Conservation (phyloP, 2,329 filamentous ascomycete genomes). For the Epichloe scottii region DNA sequence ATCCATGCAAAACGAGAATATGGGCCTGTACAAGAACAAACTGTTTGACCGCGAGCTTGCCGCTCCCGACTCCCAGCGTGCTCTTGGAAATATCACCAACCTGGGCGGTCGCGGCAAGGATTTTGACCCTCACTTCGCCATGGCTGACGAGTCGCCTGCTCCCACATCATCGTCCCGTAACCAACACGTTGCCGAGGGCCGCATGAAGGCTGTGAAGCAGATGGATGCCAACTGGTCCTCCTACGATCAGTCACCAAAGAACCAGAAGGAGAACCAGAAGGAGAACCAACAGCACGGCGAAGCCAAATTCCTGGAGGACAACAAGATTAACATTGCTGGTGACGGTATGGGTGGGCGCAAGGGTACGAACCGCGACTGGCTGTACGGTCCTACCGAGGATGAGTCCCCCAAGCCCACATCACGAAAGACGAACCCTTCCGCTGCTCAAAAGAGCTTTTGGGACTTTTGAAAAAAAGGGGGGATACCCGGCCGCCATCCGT, state of each 20-base stretch:
- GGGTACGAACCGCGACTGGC: slow-evolving; percentile 43
- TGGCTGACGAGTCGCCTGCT: slow-evolving; percentile 55
- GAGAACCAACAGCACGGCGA: slow-evolving; percentile 37
- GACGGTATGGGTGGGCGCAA: slow-evolving; percentile 55
- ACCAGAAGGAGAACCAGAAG: slow-evolving; percentile 44
- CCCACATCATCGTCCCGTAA: slow-evolving; percentile 22
- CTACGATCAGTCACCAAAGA: slow-evolving; percentile 40
- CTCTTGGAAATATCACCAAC: slow-evolving; percentile 59
- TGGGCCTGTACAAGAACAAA: slow-evolving; percentile 64
- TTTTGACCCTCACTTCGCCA: slow-evolving; percentile 65
- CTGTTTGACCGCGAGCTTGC: slow-evolving; percentile 49
- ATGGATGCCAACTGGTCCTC: slow-evolving; percentile 54
- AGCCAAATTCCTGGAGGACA: slow-evolving; percentile 32
- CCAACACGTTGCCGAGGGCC: slow-evolving; percentile 41
- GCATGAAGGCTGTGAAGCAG: slow-evolving; percentile 58
- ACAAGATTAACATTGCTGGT: slow-evolving; percentile 35
- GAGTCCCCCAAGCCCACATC: slow-evolving; percentile 22
- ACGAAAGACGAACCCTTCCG: slow-evolving; percentile 20
- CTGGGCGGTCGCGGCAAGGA: slow-evolving; percentile 61
- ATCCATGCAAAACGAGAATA: slow-evolving; percentile 51
- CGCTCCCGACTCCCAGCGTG: slow-evolving; percentile 25
- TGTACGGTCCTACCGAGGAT: slow-evolving; percentile 40
- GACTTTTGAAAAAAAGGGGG: slow-evolving; percentile 26
- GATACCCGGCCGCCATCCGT: neutral
- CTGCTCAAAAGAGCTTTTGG: slow-evolving; percentile 28